Base-by-base conservation (phyloP, 106 monocot genomes). In the Dactylorhiza incarnata region DNA sequence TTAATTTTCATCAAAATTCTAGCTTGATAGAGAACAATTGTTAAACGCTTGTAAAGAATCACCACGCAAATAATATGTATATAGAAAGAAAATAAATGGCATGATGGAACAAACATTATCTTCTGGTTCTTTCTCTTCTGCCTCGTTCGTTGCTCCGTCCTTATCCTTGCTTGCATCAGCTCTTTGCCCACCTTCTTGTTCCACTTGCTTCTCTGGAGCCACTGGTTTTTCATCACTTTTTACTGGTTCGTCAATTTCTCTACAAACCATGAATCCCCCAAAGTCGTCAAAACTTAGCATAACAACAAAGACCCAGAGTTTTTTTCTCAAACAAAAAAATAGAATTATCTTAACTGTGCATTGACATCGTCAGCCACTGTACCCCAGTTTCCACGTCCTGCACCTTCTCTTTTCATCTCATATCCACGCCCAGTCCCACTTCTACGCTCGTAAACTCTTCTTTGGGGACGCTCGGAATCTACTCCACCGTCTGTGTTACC, bases 331-430 rank as follows among this genome's bases (percentile, higher is more conserved):
- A 65, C 12, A 9, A 52, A 69, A 15, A 83, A 25, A 37, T 37
- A 26, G 63, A 65, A 15, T 7, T 19, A 55, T 74, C 77, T 78
- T 82, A 82, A 82, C 92, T 95, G 85, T 65, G 84, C 23, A 70
- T 81, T 25, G 12, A 80, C 78, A 59, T 95, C 92, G 81, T 95
- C 92, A 74, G 81, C 48, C 17, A 69, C 53, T 19, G 85, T 84
- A 37, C 95, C 95, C 95, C 95, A 95, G 62, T 95, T 95, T 2
- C 92, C 95, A 74, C 92, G 87, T 15, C 92, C 95, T 25, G 88
- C 78, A n/a, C 95, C 95, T 0, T 95, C 88, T 52, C 92, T 86
- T 76, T 95, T 95, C 73, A 90, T 75, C 75, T 90, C 95, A 73
- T 82, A 85, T 7, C 90, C 92, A 84, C 88, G 92, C 0, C 95